phyloP scores from a whole-genome alignment of 2,329 filamentous ascomycete species.

The Aureobasidium sp. region DNA sequence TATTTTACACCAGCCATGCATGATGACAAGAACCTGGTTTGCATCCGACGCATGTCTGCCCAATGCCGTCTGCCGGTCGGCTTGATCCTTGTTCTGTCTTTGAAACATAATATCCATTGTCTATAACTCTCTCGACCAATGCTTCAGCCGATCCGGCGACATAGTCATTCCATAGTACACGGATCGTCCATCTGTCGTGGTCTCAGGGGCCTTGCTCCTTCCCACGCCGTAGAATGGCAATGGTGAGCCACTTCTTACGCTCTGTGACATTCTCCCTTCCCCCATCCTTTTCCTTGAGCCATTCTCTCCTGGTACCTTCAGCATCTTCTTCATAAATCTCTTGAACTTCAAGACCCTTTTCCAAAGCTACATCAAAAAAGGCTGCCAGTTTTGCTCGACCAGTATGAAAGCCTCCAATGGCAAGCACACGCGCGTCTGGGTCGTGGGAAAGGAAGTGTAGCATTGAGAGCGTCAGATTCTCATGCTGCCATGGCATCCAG shows the following conservation, averaged over 20 bases:
- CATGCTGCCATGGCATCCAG: slow-evolving; percentile 69
- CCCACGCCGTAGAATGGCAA: slow-evolving; percentile 37
- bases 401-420: slow-evolving; percentile 67
- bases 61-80: not conserved
- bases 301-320: slow-evolving; percentile 55
- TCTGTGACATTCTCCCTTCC: slow-evolving; percentile 55
- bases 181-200: not conserved
- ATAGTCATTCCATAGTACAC: not conserved
- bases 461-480: slow-evolving; percentile 57
- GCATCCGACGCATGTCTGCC: not conserved
- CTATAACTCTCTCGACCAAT: not conserved
- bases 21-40: not conserved
- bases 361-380: slow-evolving; percentile 55
- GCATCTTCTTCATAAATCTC: slow-evolving; percentile 63
- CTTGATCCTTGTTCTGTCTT: not conserved
- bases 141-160: not conserved
- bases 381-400: slow-evolving; percentile 57
- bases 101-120: not conserved
- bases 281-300: slow-evolving; percentile 49
- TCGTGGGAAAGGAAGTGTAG: slow-evolving; percentile 51
- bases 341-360: slow-evolving; percentile 53
- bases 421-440: slow-evolving; percentile 49
- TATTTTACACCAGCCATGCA: slow-evolving; percentile 2
- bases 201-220: not conserved
- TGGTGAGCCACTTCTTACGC: slow-evolving; percentile 64